A percentile compares a stretch with the other conserved stretches of the same genome.
Conservation (phyloP, 805 yeast genomes). For the Priceomyces medius region DNA sequence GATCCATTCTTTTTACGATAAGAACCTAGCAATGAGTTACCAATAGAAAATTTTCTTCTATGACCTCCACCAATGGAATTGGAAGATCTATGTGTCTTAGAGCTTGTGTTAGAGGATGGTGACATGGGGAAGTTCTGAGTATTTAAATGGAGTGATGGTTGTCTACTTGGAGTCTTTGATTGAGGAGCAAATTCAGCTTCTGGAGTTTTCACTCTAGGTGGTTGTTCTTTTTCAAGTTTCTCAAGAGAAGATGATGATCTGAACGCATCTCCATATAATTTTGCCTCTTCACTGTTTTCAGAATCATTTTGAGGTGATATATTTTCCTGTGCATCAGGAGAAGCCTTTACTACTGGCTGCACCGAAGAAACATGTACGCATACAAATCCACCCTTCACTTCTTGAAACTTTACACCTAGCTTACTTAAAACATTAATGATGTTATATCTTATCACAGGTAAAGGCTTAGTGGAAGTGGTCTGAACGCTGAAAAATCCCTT, state of each 20-base stretch:
- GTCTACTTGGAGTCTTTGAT: constrained; percentile 31
- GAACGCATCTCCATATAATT: constrained; percentile 41
- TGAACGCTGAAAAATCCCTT: constrained; percentile 94
- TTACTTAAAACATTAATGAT: constrained; percentile 73
- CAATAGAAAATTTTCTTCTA: constrained; percentile 63
- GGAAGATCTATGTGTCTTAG: constrained; percentile 37
- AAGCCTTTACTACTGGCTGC: constrained; percentile 10
- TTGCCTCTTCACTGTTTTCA: constrained; percentile 27
- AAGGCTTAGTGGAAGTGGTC: constrained; percentile 89
- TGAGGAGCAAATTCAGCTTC: constrained; percentile 18
- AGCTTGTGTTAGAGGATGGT: constrained; percentile 28
- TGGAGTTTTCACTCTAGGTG: constrained; percentile 24
- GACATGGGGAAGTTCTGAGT: constrained; percentile 23
- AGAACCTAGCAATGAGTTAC: constrained; percentile 50
- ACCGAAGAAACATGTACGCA: constrained; percentile 68
- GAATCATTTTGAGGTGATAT: constrained; percentile 13
- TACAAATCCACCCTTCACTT: constrained; percentile 90
- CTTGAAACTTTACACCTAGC: constrained; percentile 78
- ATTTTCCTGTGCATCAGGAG: constrained; percentile 10
- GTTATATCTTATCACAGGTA: constrained; percentile 83
- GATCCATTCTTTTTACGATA: constrained; percentile 51
- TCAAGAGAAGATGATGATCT: constrained; percentile 32
- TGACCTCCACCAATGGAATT: constrained; percentile 42
- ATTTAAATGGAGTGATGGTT: constrained; percentile 36
- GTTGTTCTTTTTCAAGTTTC: constrained; percentile 14